These are phyloP conservation scores for Musa acuminata DNA, from an alignment of 176 grass and related monocot species.

Conservation along the genomic window DNA sequence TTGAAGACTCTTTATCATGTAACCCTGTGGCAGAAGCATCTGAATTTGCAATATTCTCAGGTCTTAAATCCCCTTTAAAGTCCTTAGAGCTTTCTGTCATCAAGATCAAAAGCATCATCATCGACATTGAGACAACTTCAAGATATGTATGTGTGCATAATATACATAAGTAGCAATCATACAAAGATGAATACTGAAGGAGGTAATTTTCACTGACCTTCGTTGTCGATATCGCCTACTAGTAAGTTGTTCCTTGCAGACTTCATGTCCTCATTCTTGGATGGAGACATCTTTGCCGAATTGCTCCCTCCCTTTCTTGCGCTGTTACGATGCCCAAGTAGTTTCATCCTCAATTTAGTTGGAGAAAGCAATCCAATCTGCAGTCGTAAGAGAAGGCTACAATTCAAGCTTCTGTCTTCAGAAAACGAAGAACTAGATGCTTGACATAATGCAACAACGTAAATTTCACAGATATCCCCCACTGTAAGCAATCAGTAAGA, in stretches of 20 bases:
- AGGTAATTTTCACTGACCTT: conserved; percentile 34
- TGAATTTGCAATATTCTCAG: conserved; percentile 16
- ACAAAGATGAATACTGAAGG: conserved; percentile 3
- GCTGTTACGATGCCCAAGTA: conserved; percentile 50
- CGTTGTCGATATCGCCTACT: conserved; percentile 47
- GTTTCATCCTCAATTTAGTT: conserved; percentile 85
- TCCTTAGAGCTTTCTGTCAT: conserved; percentile 51
- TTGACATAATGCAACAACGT: background rate
- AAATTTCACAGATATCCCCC: too few relatives aligned
- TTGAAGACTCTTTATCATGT: conserved; percentile 4
- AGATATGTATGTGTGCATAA: background rate
- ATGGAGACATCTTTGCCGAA: conserved; percentile 54
- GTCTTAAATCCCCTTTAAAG: conserved; percentile 22
- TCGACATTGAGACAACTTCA: background rate
- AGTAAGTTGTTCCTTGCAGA: conserved; percentile 51
- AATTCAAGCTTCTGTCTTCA: conserved; percentile 3
- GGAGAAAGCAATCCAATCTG: conserved; percentile 81
- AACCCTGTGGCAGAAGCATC: conserved; percentile 19
- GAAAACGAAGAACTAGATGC: background rate
- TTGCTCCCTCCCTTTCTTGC: conserved; percentile 53
- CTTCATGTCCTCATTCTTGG: conserved; percentile 43
- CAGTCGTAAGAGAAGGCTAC: conserved; percentile 2
- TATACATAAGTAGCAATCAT: background rate
- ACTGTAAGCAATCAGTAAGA: too few relatives aligned
- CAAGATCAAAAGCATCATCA: background rate